These are phyloP conservation scores for Auricularia cornea DNA, from an alignment of 768 basidiomycete genomes.

Conservation along the genomic window DNA sequence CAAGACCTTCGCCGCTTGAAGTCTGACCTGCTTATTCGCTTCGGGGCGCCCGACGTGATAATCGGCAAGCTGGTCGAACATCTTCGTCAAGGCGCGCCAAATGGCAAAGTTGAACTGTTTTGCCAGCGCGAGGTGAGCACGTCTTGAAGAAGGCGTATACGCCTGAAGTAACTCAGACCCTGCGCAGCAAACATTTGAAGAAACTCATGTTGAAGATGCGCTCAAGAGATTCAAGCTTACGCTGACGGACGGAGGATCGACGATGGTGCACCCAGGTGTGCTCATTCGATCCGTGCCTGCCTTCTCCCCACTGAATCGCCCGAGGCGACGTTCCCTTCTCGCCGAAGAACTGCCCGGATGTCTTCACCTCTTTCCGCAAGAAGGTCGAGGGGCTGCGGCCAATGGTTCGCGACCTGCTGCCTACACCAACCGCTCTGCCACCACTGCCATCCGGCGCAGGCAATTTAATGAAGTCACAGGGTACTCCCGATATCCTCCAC, in stretches of 20 bases:
- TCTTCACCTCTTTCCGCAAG: slow-evolving; percentile 35
- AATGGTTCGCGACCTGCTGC: slow-evolving; percentile 24
- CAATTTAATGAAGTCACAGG: slow-evolving; percentile 5
- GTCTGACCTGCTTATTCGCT: slow-evolving; percentile 28
- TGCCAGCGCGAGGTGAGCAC: background rate
- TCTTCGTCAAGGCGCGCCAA: slow-evolving; percentile 21
- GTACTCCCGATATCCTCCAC: background rate
- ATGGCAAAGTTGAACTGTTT: slow-evolving; percentile 5
- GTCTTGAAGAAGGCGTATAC: background rate
- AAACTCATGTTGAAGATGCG: slow-evolving; percentile 13
- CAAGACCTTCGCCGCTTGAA: slow-evolving; percentile 12
- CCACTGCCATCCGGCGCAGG: slow-evolving; percentile 6
- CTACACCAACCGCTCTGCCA: slow-evolving; percentile 7
- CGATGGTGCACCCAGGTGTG: slow-evolving; percentile 11
- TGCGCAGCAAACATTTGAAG: slow-evolving; percentile 24
- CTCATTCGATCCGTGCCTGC: slow-evolving; percentile 3
- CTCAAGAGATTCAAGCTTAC: slow-evolving; percentile 5
- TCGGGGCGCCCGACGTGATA: slow-evolving; percentile 28
- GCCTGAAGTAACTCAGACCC: background rate
- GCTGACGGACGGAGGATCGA: slow-evolving; percentile 15
- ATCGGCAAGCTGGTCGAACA: slow-evolving; percentile 20
- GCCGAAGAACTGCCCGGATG: slow-evolving; percentile 22
- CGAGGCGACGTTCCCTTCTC: slow-evolving; percentile 6
- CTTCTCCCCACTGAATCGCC: slow-evolving; percentile 24
- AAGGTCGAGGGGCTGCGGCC: slow-evolving; percentile 28